phyloP scores from a whole-genome alignment of 768 basidiomycete species.

The Lyophyllum shimeji region DNA sequence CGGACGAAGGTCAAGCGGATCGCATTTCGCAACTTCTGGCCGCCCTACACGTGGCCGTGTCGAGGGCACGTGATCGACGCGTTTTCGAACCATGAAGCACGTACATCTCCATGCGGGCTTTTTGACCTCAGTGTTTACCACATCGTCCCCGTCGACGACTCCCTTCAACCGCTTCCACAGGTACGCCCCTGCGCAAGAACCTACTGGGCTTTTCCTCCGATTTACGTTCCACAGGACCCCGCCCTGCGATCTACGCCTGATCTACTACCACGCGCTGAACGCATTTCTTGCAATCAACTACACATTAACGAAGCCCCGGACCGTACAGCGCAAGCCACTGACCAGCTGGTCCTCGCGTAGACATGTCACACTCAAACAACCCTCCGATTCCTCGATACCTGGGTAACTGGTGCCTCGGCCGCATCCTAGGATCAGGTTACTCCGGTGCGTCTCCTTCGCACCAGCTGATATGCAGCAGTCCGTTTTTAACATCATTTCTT shows the following conservation, averaged over 20 bases:
- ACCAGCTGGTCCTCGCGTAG: neutral
- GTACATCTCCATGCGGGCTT: neutral
- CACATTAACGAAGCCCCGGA: neutral
- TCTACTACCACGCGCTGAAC: neutral
- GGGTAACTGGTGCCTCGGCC: slow-evolving; percentile 61
- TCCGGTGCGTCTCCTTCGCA: slow-evolving; percentile 47
- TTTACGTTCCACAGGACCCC: neutral
- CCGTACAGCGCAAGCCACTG: neutral
- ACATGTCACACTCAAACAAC: slow-evolving; percentile 7
- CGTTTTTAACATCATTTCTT: neutral
- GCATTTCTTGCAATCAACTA: neutral
- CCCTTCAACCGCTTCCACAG: neutral
- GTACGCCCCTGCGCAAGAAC: neutral
- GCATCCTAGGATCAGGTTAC: slow-evolving; percentile 68
- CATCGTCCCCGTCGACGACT: neutral
- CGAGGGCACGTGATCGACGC: slow-evolving; percentile 31
- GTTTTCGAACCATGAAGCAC: slow-evolving; percentile 19
- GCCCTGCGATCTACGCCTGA: neutral
- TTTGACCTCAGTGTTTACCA: neutral
- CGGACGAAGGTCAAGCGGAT: too few species aligned
- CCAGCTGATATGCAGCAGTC: neutral
- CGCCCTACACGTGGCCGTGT: slow-evolving; percentile 13
- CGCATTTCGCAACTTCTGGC: neutral
- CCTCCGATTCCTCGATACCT: slow-evolving; percentile 36
- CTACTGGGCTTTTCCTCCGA: neutral